These are phyloP conservation scores for Leptographium wingfieldii DNA, from an alignment of 2,329 filamentous ascomycete genomes.

Conservation along the genomic window DNA sequence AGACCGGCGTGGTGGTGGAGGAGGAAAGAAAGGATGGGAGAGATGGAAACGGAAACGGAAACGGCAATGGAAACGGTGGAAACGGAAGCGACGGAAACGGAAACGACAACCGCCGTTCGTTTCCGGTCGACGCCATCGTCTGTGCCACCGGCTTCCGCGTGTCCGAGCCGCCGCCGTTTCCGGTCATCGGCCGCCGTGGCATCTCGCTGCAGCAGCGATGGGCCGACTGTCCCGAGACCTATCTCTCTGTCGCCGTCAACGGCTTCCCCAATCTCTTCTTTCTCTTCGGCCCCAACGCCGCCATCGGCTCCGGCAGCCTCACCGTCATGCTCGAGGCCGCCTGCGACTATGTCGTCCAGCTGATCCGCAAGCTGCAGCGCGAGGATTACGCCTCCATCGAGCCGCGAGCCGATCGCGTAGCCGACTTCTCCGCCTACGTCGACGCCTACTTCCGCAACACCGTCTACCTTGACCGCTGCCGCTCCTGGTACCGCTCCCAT, in stretches of 20 bases:
- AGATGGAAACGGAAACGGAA: too few species aligned
- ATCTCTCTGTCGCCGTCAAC: conserved; percentile 21
- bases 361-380: conserved; percentile 33
- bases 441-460: conserved; percentile 28
- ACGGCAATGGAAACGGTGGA: too few species aligned
- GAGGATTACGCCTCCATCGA: conserved; percentile 32
- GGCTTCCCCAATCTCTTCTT: conserved; percentile 5
- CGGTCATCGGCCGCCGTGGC: conserved; percentile 5
- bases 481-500: conserved; percentile 40
- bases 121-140: conserved; percentile 20
- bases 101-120: too few species aligned
- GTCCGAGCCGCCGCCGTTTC: conserved; percentile 12
- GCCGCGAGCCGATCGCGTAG: conserved; percentile 28
- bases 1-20: conserved; percentile 21
- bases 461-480: conserved; percentile 35
- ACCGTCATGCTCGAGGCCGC: conserved; percentile 34
- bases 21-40: conserved; percentile 6
- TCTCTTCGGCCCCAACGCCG: conserved; percentile 35
- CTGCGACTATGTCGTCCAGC: conserved; percentile 33
- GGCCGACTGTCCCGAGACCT: conserved; percentile 24
- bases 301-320: conserved; percentile 33
- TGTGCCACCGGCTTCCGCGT: conserved; percentile 18
- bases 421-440: conserved; percentile 33
- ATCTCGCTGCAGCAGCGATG: conserved; percentile 25
- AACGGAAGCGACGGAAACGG: too few species aligned